These are phyloP conservation scores for thale cress (Arabidopsis thaliana) DNA, from an alignment of 345 rosid genomes.

Conservation along the genomic window DNA sequence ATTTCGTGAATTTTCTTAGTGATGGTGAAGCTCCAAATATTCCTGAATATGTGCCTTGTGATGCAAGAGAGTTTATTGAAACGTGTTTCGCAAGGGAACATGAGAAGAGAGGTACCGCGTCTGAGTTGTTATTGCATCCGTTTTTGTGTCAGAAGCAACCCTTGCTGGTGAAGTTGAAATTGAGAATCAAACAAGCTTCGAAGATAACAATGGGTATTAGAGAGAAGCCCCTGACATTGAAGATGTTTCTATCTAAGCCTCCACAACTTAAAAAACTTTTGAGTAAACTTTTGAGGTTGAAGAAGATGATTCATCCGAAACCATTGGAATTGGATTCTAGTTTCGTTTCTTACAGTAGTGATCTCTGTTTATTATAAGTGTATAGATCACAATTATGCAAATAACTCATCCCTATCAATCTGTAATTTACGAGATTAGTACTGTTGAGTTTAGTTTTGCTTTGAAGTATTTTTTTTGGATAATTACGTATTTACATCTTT, in stretches of 20 bases:
- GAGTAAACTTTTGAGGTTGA: not conserved
- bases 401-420: too few species aligned
- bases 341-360: slow-evolving; percentile 9
- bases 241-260: not conserved
- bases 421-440: too few species aligned
- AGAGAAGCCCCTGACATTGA: not conserved
- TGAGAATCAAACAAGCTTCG: slow-evolving; percentile 2
- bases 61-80: slow-evolving; percentile 23
- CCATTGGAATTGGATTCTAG: not conserved
- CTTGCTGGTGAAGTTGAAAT: not conserved
- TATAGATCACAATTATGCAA: not conserved
- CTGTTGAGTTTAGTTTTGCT: too few species aligned
- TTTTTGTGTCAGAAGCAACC: not conserved
- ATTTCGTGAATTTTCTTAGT: not conserved
- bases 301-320: not conserved
- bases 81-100: slow-evolving; percentile 2
- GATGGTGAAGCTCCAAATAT: slow-evolving; percentile 11
- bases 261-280: not conserved
- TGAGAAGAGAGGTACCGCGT: not conserved
- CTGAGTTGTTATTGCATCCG: not conserved
- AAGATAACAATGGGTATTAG: not conserved
- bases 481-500: too few species aligned
- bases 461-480: too few species aligned
- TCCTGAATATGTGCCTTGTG: slow-evolving; percentile 13
- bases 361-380: not conserved